Conservation (phyloP, 768 basidiomycete species). For the Suillus placidus region DNA sequence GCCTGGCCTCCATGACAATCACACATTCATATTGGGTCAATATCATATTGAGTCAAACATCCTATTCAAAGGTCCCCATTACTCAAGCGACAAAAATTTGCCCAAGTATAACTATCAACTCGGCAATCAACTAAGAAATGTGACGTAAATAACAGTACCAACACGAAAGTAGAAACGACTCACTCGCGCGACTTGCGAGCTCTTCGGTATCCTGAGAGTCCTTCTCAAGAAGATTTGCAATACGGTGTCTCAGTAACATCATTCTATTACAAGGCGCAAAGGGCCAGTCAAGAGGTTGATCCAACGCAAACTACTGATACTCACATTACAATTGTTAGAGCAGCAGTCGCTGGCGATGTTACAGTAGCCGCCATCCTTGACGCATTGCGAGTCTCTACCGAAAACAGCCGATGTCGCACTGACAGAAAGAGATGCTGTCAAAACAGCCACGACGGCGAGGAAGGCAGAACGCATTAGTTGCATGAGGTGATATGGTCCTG, state of each 20-base stretch:
- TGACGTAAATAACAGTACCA: background rate
- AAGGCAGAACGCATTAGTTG: background rate
- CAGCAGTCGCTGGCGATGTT: background rate
- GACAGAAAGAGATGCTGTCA: background rate
- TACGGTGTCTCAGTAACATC: background rate
- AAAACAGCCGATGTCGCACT: background rate
- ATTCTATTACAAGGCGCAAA: background rate
- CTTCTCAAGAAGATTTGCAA: background rate
- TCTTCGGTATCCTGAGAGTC: background rate
- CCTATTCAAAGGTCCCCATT: background rate
- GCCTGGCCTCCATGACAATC: no score
- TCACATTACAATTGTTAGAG: background rate
- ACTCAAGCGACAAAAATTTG: background rate
- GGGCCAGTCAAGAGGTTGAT: background rate
- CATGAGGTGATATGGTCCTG: background rate
- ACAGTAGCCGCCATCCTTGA: background rate
- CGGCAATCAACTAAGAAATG: background rate
- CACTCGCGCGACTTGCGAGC: background rate
- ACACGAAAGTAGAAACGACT: background rate
- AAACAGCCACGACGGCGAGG: background rate
- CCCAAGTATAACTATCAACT: background rate
- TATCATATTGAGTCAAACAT: background rate
- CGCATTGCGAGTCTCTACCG: background rate
- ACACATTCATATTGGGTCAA: background rate
- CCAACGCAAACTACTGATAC: background rate